Evolutionary conservation across 805 yeast species (phyloP).

Genomic region (Ogataea minuta): DNA sequence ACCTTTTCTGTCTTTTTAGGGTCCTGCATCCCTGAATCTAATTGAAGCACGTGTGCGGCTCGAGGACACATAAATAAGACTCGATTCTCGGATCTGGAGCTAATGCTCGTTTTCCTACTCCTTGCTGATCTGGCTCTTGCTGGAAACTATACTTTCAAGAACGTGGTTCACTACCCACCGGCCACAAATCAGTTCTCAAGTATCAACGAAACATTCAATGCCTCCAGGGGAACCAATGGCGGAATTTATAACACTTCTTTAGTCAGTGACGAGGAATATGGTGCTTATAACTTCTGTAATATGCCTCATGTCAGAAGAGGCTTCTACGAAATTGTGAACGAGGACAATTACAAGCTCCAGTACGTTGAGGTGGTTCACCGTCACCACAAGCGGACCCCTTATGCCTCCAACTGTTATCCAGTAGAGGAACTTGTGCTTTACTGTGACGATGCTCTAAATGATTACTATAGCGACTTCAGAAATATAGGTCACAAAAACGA

Average conservation of each 20-base stretch:
- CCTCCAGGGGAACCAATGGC: constrained; percentile 27
- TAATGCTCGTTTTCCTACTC: too few relatives aligned
- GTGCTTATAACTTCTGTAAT: constrained; percentile 42
- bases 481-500: constrained; percentile 7
- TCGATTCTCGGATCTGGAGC: too few relatives aligned
- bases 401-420: constrained; percentile 36
- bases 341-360: constrained; percentile 28
- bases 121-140: background rate
- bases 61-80: too few relatives aligned
- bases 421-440: constrained; percentile 29
- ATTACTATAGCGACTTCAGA: constrained; percentile 25
- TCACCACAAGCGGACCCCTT: constrained; percentile 45
- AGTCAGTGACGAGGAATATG: constrained; percentile 29
- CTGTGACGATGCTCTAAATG: constrained; percentile 32
- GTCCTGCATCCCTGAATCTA: too few relatives aligned
- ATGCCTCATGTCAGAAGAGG: constrained; percentile 44
- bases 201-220: constrained; percentile 22
- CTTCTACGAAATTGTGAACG: constrained; percentile 25
- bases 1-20: too few relatives aligned
- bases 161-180: constrained; percentile 21
- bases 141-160: constrained; percentile 1
- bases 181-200: constrained; percentile 18
- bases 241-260: constrained; percentile 28
- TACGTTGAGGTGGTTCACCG: constrained; percentile 43
- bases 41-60: too few relatives aligned